Evolutionary conservation across 208 protist species (phyloP).

Genomic region (Crithidia thermophila): DNA sequence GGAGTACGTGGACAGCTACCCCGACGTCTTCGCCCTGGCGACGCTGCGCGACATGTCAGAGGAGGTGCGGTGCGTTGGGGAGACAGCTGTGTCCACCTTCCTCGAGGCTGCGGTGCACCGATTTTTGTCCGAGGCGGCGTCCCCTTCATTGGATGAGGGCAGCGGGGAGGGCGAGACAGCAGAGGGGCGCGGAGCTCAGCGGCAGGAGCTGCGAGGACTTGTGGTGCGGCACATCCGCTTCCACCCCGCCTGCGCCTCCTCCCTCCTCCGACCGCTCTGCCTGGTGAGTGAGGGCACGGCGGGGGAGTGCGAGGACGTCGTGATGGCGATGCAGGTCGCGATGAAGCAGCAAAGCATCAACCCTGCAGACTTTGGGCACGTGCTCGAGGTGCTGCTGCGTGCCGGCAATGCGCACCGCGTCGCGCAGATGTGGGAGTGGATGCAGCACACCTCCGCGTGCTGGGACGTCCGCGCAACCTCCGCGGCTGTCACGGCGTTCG

Average conservation of each 20-base stretch:
- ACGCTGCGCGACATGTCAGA: slow-evolving; percentile 40
- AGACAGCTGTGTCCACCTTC: slow-evolving; percentile 28
- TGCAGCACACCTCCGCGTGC: slow-evolving; percentile 79
- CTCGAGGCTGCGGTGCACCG: slow-evolving; percentile 31
- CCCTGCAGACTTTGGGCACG: slow-evolving; percentile 53
- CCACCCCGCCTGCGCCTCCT: slow-evolving; percentile 35
- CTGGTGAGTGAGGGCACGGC: slow-evolving; percentile 29
- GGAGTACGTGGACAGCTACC: slow-evolving; percentile 22
- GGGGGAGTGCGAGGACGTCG: slow-evolving; percentile 39
- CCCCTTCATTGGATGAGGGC: background rate
- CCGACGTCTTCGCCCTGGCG: slow-evolving; percentile 13
- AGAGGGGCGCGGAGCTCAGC: slow-evolving; percentile 5
- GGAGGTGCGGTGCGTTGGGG: slow-evolving; percentile 30
- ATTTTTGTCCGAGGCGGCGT: background rate
- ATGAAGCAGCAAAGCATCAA: slow-evolving; percentile 48
- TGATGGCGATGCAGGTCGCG: slow-evolving; percentile 50
- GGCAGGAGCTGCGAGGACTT: slow-evolving; percentile 35
- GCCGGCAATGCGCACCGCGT: slow-evolving; percentile 36
- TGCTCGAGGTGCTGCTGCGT: slow-evolving; percentile 49
- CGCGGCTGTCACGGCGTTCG: slow-evolving; percentile 54
- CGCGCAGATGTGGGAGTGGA: slow-evolving; percentile 69
- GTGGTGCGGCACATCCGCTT: slow-evolving; percentile 55
- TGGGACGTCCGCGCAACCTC: slow-evolving; percentile 70
- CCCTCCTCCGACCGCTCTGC: slow-evolving; percentile 58
- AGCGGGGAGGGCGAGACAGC: background rate